Percentiles rank a stretch among this genome's conserved stretches.
These are phyloP conservation scores for Penicillium sp. DNA, from an alignment of 2,329 filamentous ascomycete species.

Conservation along the genomic window DNA sequence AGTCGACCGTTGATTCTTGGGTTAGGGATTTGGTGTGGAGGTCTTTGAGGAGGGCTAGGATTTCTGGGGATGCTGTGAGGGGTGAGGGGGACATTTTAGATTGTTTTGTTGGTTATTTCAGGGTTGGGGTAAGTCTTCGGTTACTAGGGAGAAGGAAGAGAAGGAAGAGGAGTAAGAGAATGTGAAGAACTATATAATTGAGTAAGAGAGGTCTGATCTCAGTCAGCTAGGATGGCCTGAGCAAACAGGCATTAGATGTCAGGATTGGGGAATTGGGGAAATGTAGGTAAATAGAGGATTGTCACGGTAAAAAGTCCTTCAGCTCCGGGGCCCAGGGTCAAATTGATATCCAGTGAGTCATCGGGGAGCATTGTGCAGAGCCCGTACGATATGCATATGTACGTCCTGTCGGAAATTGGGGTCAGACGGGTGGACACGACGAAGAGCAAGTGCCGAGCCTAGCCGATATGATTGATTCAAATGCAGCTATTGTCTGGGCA, in stretches of 20 bases:
- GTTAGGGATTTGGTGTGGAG: conserved; percentile 34
- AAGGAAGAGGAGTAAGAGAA: no score
- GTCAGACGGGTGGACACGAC: neutral
- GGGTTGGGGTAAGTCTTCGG: neutral
- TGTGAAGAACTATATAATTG: no score
- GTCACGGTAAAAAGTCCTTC: neutral
- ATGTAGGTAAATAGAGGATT: neutral
- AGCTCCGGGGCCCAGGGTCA: neutral
- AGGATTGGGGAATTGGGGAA: neutral
- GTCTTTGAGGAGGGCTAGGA: conserved; percentile 28
- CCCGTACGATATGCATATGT: neutral
- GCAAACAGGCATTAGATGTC: neutral
- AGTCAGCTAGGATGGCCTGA: neutral
- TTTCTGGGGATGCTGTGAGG: conserved; percentile 9
- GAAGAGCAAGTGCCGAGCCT: neutral
- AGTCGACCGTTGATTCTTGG: conserved; percentile 29
- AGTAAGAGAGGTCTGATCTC: neutral
- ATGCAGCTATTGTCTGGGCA: neutral
- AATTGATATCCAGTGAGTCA: neutral
- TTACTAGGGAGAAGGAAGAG: no score
- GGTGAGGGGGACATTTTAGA: conserved; percentile 16
- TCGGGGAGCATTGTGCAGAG: neutral
- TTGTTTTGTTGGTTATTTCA: neutral
- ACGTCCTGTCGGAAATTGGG: neutral
- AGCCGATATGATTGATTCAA: neutral